Base-by-base conservation (phyloP, 2,329 filamentous ascomycete species). In the Fusarium siculi region DNA sequence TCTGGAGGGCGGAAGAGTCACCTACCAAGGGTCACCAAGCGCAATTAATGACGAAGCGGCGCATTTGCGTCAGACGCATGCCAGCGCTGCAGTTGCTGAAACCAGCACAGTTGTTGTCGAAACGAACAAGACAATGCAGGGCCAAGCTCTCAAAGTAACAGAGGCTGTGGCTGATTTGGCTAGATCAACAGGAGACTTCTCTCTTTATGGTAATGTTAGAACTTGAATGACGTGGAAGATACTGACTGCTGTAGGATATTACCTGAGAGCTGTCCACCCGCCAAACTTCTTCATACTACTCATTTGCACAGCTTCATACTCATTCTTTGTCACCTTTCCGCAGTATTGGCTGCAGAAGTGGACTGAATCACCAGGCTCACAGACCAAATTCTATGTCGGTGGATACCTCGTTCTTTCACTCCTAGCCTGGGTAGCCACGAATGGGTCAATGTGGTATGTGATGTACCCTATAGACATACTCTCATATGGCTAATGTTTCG, bases 401-500 rank as follows among this genome's bases (percentile, higher is more conserved):
- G 55, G 55, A 10, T 58, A 58, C 3, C 6, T 58, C 8, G 19
- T 49, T 2, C 19, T 58, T 36, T 58, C 55, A 15, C 32, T 58
- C 0, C 1, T 58, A 2, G 55, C 55, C 4, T 58, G 55, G 55
- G 1, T 9, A 6, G 9, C 55, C 3, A 58, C 55, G 2, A 58
- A 58, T 28, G 55, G 55, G 2, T 58, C 55, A 3, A 58, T 58
- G 55, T 58, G 55, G 54, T 56, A n/a, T n/a, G n/a, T n/a, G n/a
- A n/a, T n/a, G n/a, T n/a, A n/a, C n/a, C n/a, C n/a, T n/a, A n/a
- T n/a, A n/a, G n/a, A n/a, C n/a, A n/a, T n/a, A 7, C 7, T 6
- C 4, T 12, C 23, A 16, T 5, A 1, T 6, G 2, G 4, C 36
- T 21, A 28, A 39, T 4, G 46, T 7, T 12, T 1, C 6, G 1